Percentiles rank a stretch among this genome's conserved stretches.
Conservation (phyloP, 1,284 basidiomycete species). For the Acaromyces ingoldii region DNA sequence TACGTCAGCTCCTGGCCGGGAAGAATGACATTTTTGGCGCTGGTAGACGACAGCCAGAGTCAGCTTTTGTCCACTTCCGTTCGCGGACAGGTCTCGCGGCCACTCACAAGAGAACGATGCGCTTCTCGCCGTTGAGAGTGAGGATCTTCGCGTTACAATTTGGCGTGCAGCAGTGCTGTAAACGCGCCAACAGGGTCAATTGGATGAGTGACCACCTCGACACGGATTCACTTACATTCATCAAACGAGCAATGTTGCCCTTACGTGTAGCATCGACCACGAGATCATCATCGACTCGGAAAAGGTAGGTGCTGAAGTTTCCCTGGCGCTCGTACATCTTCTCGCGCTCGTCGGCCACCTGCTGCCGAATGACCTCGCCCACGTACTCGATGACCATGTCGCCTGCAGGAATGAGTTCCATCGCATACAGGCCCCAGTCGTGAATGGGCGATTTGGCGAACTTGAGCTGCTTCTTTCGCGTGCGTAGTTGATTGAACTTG, state of each 20-base stretch:
- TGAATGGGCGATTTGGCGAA: constrained; percentile 96
- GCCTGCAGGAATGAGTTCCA: constrained; percentile 71
- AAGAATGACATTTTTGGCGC: constrained; percentile 89
- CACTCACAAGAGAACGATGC: constrained; percentile 79
- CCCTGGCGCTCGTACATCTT: constrained; percentile 81
- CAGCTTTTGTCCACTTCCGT: not conserved
- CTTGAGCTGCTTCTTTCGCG: constrained; percentile 93
- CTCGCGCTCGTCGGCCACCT: constrained; percentile 94
- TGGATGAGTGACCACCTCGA: not conserved
- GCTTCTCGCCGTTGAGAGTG: constrained; percentile 94
- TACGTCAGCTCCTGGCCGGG: constrained; percentile 57
- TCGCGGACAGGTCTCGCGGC: no score
- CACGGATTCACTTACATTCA: constrained; percentile 28
- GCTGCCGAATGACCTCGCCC: constrained; percentile 89
- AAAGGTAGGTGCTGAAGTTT: constrained; percentile 49
- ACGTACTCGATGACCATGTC: constrained; percentile 99
- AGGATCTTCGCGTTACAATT: constrained; percentile 98
- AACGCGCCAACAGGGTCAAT: constrained; percentile 59
- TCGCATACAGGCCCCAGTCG: constrained; percentile 76
- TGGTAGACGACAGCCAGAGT: not conserved
- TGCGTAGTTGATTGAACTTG: constrained; percentile 98
- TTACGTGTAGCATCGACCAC: constrained; percentile 95
- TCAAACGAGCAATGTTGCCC: constrained; percentile 70
- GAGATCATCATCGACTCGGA: constrained; percentile 55
- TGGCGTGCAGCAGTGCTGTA: constrained; percentile 95